Percentiles rank a stretch among this genome's conserved stretches.
Evolutionary conservation across 345 rosid genomes (phyloP).

Genomic region (Eutrema heterophyllum): DNA sequence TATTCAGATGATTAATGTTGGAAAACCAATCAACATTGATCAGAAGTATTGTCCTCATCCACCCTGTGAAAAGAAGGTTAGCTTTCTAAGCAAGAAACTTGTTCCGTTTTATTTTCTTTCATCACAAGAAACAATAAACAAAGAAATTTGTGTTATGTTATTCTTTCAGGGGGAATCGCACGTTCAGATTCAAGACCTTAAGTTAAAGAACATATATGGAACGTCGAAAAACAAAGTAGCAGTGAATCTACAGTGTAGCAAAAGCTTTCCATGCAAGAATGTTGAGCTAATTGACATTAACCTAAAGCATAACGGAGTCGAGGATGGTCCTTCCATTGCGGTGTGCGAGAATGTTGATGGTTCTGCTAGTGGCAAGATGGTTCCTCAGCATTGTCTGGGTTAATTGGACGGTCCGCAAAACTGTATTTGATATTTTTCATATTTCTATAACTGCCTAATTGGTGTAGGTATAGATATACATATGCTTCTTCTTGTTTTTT

Average conservation of each 20-base stretch:
- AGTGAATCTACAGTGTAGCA: too few species aligned
- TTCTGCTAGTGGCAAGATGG: not conserved
- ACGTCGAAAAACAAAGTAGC: too few species aligned
- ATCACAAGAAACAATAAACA: too few species aligned
- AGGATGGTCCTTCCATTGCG: conserved; percentile 2
- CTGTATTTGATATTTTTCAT: too few species aligned
- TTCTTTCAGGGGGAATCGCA: not conserved
- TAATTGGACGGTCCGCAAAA: not conserved
- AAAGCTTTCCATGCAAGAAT: conserved; percentile 7
- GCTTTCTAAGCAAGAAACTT: not conserved
- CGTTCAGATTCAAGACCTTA: not conserved
- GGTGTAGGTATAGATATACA: too few species aligned
- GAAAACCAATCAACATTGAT: not conserved
- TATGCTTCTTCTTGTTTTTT: too few species aligned
- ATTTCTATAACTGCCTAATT: too few species aligned
- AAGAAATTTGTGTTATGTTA: not conserved
- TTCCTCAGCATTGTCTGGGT: not conserved
- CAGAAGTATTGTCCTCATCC: not conserved
- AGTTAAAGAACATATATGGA: not conserved
- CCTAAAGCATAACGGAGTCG: not conserved
- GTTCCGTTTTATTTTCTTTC: too few species aligned
- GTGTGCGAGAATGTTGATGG: conserved; percentile 17
- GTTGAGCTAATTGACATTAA: conserved; percentile 29
- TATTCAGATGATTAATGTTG: conserved; percentile 26
- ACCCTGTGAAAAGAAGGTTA: conserved; percentile 10